These are phyloP conservation scores for Fraxinus nigra DNA, from an alignment of 305 asterid species.

Conservation along the genomic window DNA sequence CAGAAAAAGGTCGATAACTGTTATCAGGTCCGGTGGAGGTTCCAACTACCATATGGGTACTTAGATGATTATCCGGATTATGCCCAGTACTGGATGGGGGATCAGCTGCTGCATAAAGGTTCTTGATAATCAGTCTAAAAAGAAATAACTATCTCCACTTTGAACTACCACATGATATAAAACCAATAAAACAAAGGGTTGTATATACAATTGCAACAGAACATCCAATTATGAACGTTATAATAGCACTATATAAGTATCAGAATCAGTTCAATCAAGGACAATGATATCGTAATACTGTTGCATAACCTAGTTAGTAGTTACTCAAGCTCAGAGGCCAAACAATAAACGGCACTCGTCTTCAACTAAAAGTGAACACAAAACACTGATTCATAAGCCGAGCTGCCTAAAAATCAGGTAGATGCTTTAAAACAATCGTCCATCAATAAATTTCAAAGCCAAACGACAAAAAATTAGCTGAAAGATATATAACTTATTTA, in stretches of 20 bases:
- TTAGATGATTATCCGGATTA: constrained; percentile 37
- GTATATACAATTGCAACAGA: not conserved
- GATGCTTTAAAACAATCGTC: not conserved
- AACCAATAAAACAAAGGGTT: constrained; percentile 2
- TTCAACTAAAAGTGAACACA: not conserved
- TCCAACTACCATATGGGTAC: constrained; percentile 69
- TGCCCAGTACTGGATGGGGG: constrained; percentile 50
- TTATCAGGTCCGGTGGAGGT: constrained; percentile 44
- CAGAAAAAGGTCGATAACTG: constrained; percentile 69
- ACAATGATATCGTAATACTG: not conserved
- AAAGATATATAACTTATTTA: not conserved
- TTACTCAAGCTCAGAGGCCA: not conserved
- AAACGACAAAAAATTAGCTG: not conserved
- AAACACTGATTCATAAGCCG: not conserved
- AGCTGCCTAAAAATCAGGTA: not conserved
- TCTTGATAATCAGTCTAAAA: constrained; percentile 22
- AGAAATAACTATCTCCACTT: constrained; percentile 17
- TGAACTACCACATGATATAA: constrained; percentile 6
- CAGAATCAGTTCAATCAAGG: not conserved
- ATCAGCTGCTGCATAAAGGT: constrained; percentile 49
- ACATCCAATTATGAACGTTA: not conserved
- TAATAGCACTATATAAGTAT: not conserved
- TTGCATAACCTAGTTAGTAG: not conserved
- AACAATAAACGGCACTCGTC: not conserved
- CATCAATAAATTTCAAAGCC: not conserved